These are phyloP conservation scores for Prunella vulgaris DNA, from an alignment of 257 asterid genomes.

Conservation along the genomic window DNA sequence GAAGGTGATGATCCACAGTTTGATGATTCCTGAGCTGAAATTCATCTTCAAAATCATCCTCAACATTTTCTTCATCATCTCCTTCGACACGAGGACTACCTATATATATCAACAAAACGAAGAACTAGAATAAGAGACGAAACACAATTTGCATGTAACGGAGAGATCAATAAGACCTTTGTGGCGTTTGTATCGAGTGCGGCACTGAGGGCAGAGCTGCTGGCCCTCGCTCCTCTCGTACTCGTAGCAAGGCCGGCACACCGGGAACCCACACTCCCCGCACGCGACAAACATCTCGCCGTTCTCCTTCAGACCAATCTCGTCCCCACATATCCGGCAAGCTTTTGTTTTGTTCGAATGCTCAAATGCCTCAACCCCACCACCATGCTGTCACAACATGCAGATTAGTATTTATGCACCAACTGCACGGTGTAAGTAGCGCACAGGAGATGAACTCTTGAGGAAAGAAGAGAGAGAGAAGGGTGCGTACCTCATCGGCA, in stretches of 20 bases:
- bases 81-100: constrained; percentile 26
- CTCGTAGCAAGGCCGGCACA: constrained; percentile 27
- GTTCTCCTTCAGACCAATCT: constrained; percentile 17
- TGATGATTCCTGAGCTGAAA: constrained; percentile 13
- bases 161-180: neutral
- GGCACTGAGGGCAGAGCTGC: constrained; percentile 24
- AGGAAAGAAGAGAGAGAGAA: neutral
- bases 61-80: constrained; percentile 20
- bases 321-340: constrained; percentile 24
- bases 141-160: neutral
- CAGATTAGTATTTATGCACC: neutral
- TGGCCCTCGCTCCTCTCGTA: constrained; percentile 27
- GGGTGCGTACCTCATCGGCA: constrained; percentile 32
- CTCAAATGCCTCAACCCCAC: neutral
- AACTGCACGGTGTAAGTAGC: neutral
- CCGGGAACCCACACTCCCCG: constrained; percentile 22
- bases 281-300: constrained; percentile 23
- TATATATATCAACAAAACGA: neutral
- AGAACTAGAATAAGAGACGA: neutral
- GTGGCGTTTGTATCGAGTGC: constrained; percentile 20
- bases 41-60: constrained; percentile 26
- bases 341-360: neutral
- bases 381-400: neutral
- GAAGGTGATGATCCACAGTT: constrained; percentile 5
- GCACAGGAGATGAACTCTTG: neutral